phyloP scores from a whole-genome alignment of 495 filamentous ascomycete genomes.

The Penicillium waksmanii region DNA sequence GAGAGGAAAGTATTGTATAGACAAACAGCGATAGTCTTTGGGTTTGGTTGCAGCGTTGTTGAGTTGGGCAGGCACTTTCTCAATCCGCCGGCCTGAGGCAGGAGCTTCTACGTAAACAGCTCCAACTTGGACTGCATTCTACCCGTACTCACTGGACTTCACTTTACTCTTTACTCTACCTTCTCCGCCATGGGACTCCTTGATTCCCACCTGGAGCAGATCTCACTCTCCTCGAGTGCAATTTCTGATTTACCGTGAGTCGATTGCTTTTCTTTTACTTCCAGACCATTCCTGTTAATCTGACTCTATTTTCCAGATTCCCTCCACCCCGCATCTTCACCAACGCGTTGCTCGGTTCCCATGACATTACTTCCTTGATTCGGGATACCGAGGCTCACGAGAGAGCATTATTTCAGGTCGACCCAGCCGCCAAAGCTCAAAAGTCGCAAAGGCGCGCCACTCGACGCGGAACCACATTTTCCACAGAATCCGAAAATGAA shows the following conservation, averaged over 20 bases:
- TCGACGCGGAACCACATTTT: conserved; percentile 52
- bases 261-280: not conserved
- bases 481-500: conserved; percentile 43
- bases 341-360: conserved; percentile 82
- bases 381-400: conserved; percentile 96
- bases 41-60: not conserved
- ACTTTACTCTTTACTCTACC: not conserved
- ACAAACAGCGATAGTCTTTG: not conserved
- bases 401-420: conserved; percentile 90
- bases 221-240: conserved; percentile 76
- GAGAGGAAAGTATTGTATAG: not conserved
- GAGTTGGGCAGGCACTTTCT: conserved; percentile 7
- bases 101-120: conserved; percentile 13
- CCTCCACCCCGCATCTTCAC: conserved; percentile 93
- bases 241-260: conserved; percentile 84
- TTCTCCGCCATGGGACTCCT: conserved; percentile 67
- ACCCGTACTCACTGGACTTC: not conserved
- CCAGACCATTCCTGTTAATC: not conserved
- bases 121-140: no score
- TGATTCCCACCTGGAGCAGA: conserved; percentile 87
- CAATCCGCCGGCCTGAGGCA: conserved; percentile 18
- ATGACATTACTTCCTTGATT: conserved; percentile 92
- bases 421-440: conserved; percentile 58
- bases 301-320: conserved; percentile 59
- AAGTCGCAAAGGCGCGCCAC: conserved; percentile 46